Conservation (phyloP, 768 basidiomycete species). For the Boletus pseudopeckii region DNA sequence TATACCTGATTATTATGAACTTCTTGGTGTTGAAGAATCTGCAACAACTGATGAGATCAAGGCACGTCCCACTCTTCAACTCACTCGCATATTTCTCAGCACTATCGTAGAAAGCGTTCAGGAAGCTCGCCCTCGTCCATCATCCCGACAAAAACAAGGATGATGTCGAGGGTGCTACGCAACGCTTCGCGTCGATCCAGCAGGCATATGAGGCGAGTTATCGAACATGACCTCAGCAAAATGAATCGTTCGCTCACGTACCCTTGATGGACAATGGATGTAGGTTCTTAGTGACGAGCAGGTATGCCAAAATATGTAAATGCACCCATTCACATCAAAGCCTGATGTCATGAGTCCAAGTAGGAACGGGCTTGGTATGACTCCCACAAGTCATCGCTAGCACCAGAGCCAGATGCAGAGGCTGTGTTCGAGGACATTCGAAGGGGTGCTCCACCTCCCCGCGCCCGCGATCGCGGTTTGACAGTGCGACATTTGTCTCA, state of each 20-base stretch:
- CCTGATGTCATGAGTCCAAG: conserved; percentile 32
- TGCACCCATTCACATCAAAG: neutral
- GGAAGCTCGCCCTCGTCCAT: conserved; percentile 78
- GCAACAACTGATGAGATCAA: conserved; percentile 89
- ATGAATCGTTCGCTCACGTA: neutral
- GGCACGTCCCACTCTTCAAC: conserved; percentile 36
- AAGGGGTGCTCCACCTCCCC: conserved; percentile 56
- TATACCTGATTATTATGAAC: conserved; percentile 71
- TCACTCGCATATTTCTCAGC: conserved; percentile 1
- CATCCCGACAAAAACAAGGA: conserved; percentile 87
- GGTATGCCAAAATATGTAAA: conserved; percentile 43
- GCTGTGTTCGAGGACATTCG: conserved; percentile 83
- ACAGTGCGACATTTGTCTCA: conserved; percentile 76
- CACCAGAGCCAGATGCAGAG: conserved; percentile 79
- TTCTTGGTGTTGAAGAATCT: conserved; percentile 76
- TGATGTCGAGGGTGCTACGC: conserved; percentile 81
- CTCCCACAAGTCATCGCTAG: conserved; percentile 77
- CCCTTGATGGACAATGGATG: conserved; percentile 41
- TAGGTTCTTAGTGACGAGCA: conserved; percentile 94
- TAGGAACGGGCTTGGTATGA: conserved; percentile 99
- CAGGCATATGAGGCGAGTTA: conserved; percentile 87
- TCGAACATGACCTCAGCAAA: neutral
- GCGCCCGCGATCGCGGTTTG: conserved; percentile 66
- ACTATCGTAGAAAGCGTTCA: conserved; percentile 65
- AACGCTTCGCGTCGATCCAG: conserved; percentile 83